These are phyloP conservation scores for Adansonia digitata DNA, from an alignment of 345 rosid genomes.

Conservation along the genomic window DNA sequence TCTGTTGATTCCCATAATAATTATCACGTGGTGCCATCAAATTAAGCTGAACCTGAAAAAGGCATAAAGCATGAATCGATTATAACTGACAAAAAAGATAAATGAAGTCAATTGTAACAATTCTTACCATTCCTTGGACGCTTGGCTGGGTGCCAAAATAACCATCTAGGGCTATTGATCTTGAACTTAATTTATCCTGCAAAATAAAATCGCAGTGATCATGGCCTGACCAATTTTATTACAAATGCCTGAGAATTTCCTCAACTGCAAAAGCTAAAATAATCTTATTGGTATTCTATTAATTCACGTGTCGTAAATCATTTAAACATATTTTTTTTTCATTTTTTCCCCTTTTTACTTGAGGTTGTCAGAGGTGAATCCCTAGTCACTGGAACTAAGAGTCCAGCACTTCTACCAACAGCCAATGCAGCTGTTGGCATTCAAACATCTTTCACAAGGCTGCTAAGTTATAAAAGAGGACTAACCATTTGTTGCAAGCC, in stretches of 20 bases:
- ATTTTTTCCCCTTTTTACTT: no score
- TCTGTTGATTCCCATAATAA: slow-evolving; percentile 49
- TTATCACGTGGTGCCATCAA: slow-evolving; percentile 57
- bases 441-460: not conserved
- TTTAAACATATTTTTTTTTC: not conserved
- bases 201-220: slow-evolving; percentile 1
- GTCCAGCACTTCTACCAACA: no score
- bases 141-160: slow-evolving; percentile 48
- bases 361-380: no score
- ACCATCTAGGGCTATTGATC: slow-evolving; percentile 40
- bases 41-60: slow-evolving; percentile 55
- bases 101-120: not conserved
- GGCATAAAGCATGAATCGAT: slow-evolving; percentile 8
- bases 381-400: no score
- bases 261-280: not conserved
- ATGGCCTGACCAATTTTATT: not conserved
- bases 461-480: not conserved
- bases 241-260: not conserved
- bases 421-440: no score
- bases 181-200: slow-evolving; percentile 50
- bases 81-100: not conserved
- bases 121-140: slow-evolving; percentile 48
- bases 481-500: slow-evolving; percentile 66
- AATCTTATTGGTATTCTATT: not conserved
- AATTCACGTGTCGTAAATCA: not conserved